Evolutionary conservation across 768 basidiomycete species (phyloP).

Genomic region (Tulasnella sp.): DNA sequence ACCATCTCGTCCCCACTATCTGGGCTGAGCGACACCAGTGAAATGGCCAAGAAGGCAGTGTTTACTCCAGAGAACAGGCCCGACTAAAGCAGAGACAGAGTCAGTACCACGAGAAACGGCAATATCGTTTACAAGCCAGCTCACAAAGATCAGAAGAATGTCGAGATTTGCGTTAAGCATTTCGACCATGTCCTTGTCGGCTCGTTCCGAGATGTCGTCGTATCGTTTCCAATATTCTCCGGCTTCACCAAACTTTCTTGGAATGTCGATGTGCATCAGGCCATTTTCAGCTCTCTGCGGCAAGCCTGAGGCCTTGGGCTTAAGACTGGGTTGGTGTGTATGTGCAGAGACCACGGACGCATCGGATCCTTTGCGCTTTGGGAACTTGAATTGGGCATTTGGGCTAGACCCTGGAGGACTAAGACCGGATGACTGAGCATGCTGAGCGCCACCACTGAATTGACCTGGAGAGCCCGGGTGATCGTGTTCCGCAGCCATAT

Average conservation of each 20-base stretch:
- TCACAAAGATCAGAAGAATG: not conserved
- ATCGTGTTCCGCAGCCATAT: not conserved
- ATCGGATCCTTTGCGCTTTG: not conserved
- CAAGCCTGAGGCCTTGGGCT: not conserved
- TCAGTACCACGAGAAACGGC: not conserved
- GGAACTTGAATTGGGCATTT: not conserved
- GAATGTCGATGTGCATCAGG: not conserved
- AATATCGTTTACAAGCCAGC: not conserved
- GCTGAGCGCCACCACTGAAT: not conserved
- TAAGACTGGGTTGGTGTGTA: not conserved
- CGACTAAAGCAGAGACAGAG: not conserved
- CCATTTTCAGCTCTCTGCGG: not conserved
- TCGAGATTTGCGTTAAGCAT: not conserved
- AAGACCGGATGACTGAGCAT: not conserved
- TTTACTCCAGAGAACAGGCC: constrained; percentile 17
- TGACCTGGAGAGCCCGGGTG: not conserved
- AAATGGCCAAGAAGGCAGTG: not conserved
- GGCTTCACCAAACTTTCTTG: not conserved
- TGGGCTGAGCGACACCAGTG: not conserved
- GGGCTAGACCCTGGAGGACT: not conserved
- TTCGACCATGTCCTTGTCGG: not conserved
- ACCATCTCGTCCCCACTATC: not conserved
- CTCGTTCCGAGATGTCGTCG: not conserved
- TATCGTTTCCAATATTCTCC: constrained; percentile 3
- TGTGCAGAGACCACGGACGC: not conserved